phyloP scores from a whole-genome alignment of 192 early-diverging fungal genomes.

The Chytriomyces hyalinus region DNA sequence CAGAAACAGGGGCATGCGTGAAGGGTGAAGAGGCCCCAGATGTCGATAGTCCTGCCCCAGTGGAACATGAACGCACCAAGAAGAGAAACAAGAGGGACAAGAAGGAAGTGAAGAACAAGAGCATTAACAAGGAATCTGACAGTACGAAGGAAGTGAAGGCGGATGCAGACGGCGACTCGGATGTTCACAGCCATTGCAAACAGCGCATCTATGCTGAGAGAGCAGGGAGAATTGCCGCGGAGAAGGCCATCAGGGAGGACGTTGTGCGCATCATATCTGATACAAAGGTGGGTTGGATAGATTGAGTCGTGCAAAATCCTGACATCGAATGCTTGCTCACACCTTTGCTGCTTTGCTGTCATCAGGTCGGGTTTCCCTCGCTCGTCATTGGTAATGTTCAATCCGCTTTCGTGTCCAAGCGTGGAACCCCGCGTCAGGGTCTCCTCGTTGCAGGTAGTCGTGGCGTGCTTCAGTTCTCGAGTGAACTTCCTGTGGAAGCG shows the following conservation, averaged over 20 bases:
- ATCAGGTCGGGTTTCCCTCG: conserved; percentile 36
- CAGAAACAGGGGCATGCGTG: background rate
- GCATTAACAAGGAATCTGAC: too few relatives aligned
- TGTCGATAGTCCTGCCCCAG: too few relatives aligned
- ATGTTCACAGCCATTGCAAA: conserved; percentile 10
- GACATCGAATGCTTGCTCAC: too few relatives aligned
- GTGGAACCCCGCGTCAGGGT: conserved; percentile 49
- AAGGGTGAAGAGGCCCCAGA: too few relatives aligned
- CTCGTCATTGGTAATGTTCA: conserved; percentile 39
- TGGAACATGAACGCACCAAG: too few relatives aligned
- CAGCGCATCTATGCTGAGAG: conserved; percentile 43
- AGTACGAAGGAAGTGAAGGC: background rate
- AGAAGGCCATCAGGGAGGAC: conserved; percentile 33
- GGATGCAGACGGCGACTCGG: background rate
- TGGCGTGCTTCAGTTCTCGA: conserved; percentile 22
- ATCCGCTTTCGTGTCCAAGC: conserved; percentile 34
- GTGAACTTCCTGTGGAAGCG: conserved; percentile 40
- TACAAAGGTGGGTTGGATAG: background rate
- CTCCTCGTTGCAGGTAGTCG: conserved; percentile 37
- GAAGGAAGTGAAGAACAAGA: too few relatives aligned
- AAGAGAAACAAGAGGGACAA: too few relatives aligned
- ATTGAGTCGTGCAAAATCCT: too few relatives aligned
- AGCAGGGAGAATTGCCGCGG: conserved; percentile 44
- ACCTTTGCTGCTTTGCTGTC: too few relatives aligned
- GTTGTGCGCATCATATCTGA: conserved; percentile 39